Percentiles rank a stretch among this genome's conserved stretches.
phyloP scores from a whole-genome alignment of 1,284 basidiomycete species.

The Sporisorium iseilematis-ciliati region DNA sequence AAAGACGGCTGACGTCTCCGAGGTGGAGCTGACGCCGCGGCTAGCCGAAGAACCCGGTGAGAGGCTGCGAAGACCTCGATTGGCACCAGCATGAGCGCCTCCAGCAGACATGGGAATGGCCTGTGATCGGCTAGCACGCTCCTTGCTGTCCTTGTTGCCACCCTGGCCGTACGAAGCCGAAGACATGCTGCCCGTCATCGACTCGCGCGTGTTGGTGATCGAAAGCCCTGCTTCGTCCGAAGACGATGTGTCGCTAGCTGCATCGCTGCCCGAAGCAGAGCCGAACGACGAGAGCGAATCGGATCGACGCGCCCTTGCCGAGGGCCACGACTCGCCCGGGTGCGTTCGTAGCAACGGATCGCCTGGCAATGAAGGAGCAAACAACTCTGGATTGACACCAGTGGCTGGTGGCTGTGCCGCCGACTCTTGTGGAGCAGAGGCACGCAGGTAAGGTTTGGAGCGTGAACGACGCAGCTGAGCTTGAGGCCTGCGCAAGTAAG shows the following conservation, averaged over 20 bases:
- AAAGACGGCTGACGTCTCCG: constrained; percentile 11
- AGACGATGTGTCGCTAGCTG: constrained; percentile 32
- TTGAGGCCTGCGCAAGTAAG: constrained; percentile 33
- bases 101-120: constrained; percentile 17
- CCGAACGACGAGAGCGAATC: constrained; percentile 27
- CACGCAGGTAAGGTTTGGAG: constrained; percentile 41
- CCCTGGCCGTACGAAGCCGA: constrained; percentile 18
- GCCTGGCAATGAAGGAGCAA: constrained; percentile 52
- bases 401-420: constrained; percentile 5
- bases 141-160: neutral
- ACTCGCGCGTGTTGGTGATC: constrained; percentile 30
- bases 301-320: constrained; percentile 30
- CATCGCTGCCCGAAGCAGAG: constrained; percentile 27
- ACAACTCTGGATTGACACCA: constrained; percentile 19
- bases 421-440: constrained; percentile 23
- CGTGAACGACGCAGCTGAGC: constrained; percentile 41
- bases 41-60: constrained; percentile 32
- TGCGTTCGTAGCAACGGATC: constrained; percentile 29
- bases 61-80: constrained; percentile 8
- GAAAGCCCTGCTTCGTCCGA: constrained; percentile 22
- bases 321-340: constrained; percentile 48
- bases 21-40: constrained; percentile 22
- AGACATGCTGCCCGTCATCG: constrained; percentile 18
- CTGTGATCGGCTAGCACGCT: constrained; percentile 2
- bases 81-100: neutral